These are phyloP conservation scores for Phaeosphaeriaceae sp. DNA, from an alignment of 2,329 filamentous ascomycete species.

Conservation along the genomic window DNA sequence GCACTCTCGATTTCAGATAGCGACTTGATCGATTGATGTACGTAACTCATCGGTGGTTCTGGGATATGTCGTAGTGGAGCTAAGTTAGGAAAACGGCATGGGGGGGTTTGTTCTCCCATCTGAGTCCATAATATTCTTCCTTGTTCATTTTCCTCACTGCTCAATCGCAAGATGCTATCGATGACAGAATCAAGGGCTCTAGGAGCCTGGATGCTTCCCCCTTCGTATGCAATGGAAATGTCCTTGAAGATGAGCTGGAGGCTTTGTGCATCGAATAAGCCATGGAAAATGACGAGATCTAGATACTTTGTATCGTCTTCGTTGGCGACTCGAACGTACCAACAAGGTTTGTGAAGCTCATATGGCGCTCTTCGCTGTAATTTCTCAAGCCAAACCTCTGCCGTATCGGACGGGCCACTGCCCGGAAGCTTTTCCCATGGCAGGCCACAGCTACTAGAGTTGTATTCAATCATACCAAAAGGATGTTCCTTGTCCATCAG, in stretches of 20 bases:
- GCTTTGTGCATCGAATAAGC: conserved; percentile 83
- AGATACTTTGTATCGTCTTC: conserved; percentile 34
- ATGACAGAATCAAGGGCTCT: conserved; percentile 53
- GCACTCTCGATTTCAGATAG: conserved; percentile 59
- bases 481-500: conserved; percentile 65
- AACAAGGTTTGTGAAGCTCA: conserved; percentile 64
- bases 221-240: conserved; percentile 55
- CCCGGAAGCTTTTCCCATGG: conserved; percentile 38
- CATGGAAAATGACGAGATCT: conserved; percentile 72
- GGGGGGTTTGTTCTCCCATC: conserved; percentile 59
- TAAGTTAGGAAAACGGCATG: conserved; percentile 78
- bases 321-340: conserved; percentile 63
- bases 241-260: conserved; percentile 69
- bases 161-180: conserved; percentile 52
- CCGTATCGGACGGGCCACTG: not conserved
- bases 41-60: conserved; percentile 44
- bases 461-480: conserved; percentile 77
- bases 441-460: conserved; percentile 35
- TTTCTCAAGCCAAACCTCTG: conserved; percentile 33
- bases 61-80: conserved; percentile 62
- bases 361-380: conserved; percentile 44
- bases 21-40: conserved; percentile 48
- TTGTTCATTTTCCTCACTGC: conserved; percentile 35
- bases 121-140: conserved; percentile 67
- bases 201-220: conserved; percentile 23